These are phyloP conservation scores for Lepidium campestre DNA, from an alignment of 441 rosid genomes.

Conservation along the genomic window DNA sequence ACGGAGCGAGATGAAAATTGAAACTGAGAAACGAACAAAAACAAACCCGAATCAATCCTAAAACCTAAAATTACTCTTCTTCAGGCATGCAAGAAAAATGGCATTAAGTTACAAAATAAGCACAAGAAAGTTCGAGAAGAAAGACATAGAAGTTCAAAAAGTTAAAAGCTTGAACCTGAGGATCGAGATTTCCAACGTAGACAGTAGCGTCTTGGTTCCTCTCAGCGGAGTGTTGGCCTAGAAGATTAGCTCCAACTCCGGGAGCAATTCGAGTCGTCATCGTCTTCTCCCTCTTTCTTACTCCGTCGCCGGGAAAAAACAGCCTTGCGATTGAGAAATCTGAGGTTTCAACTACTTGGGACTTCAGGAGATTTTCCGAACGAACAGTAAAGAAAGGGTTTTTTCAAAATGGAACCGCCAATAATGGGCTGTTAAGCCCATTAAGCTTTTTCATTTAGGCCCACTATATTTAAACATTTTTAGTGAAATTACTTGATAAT, in stretches of 20 bases:
- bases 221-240: constrained; percentile 96
- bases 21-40: not conserved
- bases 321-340: constrained; percentile 5
- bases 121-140: not conserved
- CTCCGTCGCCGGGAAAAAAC: constrained; percentile 18
- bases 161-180: constrained; percentile 72
- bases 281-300: not conserved
- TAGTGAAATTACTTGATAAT: not conserved
- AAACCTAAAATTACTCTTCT: not conserved
- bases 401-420: not conserved
- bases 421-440: not conserved
- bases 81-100: not conserved
- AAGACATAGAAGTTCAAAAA: not conserved
- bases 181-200: constrained; percentile 91
- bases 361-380: not conserved
- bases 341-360: constrained; percentile 10
- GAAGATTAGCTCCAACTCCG: constrained; percentile 92
- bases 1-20: not conserved
- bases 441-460: not conserved
- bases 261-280: constrained; percentile 98
- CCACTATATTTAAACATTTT: not conserved
- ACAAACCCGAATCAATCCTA: not conserved
- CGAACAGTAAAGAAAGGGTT: constrained; percentile 1
- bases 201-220: constrained; percentile 97
- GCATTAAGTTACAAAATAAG: not conserved